Percentiles rank a stretch among this genome's conserved stretches.
phyloP scores from a whole-genome alignment of 2,329 filamentous ascomycete genomes.

The Apiospora malaysiana region DNA sequence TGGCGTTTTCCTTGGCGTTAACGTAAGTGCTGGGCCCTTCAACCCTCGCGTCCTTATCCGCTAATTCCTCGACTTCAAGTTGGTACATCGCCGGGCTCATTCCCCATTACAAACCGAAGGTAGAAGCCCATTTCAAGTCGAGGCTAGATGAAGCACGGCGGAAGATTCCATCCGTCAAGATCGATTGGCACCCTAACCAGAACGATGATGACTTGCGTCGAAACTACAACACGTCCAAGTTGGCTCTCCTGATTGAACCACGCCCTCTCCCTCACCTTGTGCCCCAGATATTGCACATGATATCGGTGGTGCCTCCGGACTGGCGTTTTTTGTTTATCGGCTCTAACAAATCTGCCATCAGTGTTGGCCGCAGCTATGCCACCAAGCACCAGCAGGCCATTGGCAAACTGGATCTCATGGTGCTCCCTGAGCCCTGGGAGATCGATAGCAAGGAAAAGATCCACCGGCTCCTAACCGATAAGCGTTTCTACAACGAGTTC shows the following conservation, averaged over 20 bases:
- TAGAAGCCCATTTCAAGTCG: constrained; percentile 45
- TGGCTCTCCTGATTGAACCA: constrained; percentile 59
- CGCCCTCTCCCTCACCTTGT: constrained; percentile 54
- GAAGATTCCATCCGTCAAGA: constrained; percentile 44
- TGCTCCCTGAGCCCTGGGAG: constrained; percentile 54
- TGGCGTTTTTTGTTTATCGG: constrained; percentile 62
- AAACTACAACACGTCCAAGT: constrained; percentile 54
- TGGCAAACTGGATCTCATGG: constrained; percentile 58
- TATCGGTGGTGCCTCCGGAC: constrained; percentile 57
- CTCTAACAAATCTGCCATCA: constrained; percentile 52
- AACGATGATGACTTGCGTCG: constrained; percentile 37
- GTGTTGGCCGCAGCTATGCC: constrained; percentile 51
- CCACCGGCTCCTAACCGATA: constrained; percentile 54
- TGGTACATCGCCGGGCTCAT: constrained; percentile 54
- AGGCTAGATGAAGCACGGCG: constrained; percentile 47
- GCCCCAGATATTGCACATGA: constrained; percentile 58
- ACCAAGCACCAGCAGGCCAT: constrained; percentile 55
- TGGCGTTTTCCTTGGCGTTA: constrained; percentile 42
- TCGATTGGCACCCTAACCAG: constrained; percentile 44
- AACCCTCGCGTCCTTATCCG: not conserved
- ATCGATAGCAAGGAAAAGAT: constrained; percentile 55
- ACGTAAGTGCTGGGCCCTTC: constrained; percentile 41
- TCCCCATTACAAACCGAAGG: constrained; percentile 50
- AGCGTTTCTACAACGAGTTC: constrained; percentile 59
- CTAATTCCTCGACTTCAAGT: constrained; percentile 36